Evolutionary conservation across 805 yeast genomes (phyloP), one percentile per base, ranked within the genome.

Genomic region (Cyberlindnera japonica): DNA sequence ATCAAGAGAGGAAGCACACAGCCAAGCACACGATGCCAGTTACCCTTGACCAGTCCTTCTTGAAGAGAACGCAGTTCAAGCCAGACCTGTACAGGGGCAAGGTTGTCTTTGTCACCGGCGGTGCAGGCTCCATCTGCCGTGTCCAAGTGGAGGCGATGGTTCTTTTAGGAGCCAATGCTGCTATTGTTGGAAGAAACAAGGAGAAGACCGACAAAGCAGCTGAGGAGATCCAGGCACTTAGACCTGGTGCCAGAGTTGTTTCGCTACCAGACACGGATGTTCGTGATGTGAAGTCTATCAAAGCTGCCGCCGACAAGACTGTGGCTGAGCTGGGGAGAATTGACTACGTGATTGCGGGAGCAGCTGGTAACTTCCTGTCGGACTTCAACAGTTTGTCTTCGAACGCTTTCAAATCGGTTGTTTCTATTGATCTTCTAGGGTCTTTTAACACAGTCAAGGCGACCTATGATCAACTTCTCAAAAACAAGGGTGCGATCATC

Each of bases 51-150:
- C 13, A 39, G 25, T 40, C 54, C 4, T 67, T 57, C 45, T 51
- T 65, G 6, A 24, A 41, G 3, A 53, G 57, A 21, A 46, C 64
- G 3, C 51, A 62, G 0, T 67, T 69, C 65, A 80, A 81, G 48
- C 77, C 81, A 1, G 83, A 75, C 49, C 53, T 88, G 28, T 89
- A 89, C 67, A 71, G 78, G 43, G 95, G 84, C 12, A 89, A 89
- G 60, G 96, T 87, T 3, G 93, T 79, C 5, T 84, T 90, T 50
- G 86, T 88, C 38, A 91, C 98, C 1, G 98, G 98, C 6, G 97
- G 97, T 12, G 93, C 97, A 2, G 97, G 97, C 11, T 79, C 95
- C n/a, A 90, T 91, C 40, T 90, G 97, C 62, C 69, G 93, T 35
- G 91, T 84, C 6, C 97, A 90, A 61, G 77, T 84, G 0, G 95